These are phyloP conservation scores for Metarhizium sp. DNA, from an alignment of 2,329 filamentous ascomycete species.

Conservation along the genomic window DNA sequence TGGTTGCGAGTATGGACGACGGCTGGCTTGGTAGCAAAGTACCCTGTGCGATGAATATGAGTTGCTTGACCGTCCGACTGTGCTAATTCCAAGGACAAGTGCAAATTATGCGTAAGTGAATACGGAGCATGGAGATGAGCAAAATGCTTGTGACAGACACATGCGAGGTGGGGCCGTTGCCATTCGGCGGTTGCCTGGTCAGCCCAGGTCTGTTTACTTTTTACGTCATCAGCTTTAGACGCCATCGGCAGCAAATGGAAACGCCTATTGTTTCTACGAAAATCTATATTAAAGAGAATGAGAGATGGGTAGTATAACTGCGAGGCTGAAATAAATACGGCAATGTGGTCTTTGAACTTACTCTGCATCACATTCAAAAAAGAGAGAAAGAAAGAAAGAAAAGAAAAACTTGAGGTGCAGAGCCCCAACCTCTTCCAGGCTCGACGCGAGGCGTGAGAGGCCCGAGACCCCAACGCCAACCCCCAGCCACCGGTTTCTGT, in stretches of 20 bases:
- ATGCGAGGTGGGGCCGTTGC: no score
- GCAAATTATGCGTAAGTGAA: neutral
- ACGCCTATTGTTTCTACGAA: no score
- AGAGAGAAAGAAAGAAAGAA: no score
- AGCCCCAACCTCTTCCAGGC: neutral
- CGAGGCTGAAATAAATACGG: no score
- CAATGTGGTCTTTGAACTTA: no score
- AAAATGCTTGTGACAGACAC: no score
- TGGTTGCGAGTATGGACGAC: neutral
- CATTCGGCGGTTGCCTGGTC: slow-evolving; percentile 9
- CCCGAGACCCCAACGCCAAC: neutral
- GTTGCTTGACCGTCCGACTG: neutral
- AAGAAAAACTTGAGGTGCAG: no score
- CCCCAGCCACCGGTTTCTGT: slow-evolving; percentile 22
- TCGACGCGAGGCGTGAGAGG: no score
- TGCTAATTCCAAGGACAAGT: neutral
- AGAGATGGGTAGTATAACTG: no score
- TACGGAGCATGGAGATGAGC: neutral
- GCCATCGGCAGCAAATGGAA: neutral
- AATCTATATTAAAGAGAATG: no score
- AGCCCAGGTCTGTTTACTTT: slow-evolving; percentile 18
- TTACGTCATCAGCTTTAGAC: slow-evolving; percentile 19
- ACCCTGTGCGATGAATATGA: neutral
- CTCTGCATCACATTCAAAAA: no score
- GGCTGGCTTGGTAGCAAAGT: neutral